Base-by-base conservation (phyloP, 352 stramenopile species). In the Globisporangium recalcitrans region DNA sequence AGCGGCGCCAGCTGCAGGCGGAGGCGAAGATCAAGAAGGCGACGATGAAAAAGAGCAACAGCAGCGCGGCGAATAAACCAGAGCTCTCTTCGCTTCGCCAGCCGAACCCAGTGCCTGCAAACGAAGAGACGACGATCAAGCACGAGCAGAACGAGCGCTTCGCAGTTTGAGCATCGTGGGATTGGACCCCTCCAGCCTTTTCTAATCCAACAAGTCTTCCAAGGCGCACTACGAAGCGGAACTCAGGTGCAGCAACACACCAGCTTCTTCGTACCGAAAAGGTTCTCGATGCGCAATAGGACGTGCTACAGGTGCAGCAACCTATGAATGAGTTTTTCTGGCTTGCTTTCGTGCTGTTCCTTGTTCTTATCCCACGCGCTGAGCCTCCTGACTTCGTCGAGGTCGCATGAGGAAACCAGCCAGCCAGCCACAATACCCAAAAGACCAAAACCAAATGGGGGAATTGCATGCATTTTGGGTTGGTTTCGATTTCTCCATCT, bases 61-160 rank as follows among this genome's bases (percentile, higher is more conserved):
- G 62, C 36, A 65, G 54, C n/a, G 10, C 51, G 9, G 40, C 68
- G 29, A 51, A 46, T 14, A 60, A 60, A 19, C 52, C 47, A 3
- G 65, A 81, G 61, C 62, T 70, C 55, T 58, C 53, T 38, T 67
- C 65, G 0, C 53, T 78, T n/a, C 70, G 65, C 21, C 69, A 68
- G 38, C 52, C 67, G 13, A 74, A 80, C 63, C 71, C 69, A 21
- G 58, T 70, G 6, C 67, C 71, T 29, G 58, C 49, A 11, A 66
- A 58, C 42, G 73, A 82, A 60, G 76, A 78, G 14, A 68, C 70
- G 44, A 71, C 73, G n/a, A 75, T 88, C 61, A 83, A 78, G 32
- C 66, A 77, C 16, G 80, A 89, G 40, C 61, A 67, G 38, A 87
- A 73, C 59, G 79, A 89, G 58, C 80, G 82, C 27, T 90, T 89